These are phyloP conservation scores for Phaeotremella fagi DNA, from an alignment of 768 basidiomycete species.

Conservation along the genomic window DNA sequence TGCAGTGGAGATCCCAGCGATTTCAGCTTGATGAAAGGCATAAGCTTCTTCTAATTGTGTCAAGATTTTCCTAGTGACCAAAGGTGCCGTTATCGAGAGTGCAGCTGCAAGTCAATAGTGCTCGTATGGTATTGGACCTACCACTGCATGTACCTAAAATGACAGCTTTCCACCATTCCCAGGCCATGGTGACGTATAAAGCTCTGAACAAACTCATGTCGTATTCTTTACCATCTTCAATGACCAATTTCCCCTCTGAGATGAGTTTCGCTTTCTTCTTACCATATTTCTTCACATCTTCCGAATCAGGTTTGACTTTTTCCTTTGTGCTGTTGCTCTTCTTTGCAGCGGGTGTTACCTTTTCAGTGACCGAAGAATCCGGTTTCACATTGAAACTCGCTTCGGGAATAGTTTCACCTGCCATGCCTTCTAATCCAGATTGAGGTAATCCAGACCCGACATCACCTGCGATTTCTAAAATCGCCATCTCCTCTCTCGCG, in stretches of 20 bases:
- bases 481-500: neutral
- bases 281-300: slow-evolving; percentile 4
- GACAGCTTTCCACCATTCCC: slow-evolving; percentile 18
- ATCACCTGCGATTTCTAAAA: neutral
- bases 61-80: slow-evolving; percentile 21
- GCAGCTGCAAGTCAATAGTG: slow-evolving; percentile 51
- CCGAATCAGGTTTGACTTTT: neutral
- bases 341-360: neutral
- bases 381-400: neutral
- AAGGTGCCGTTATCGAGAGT: slow-evolving; percentile 18
- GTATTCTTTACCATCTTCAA: slow-evolving; percentile 30
- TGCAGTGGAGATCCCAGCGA: slow-evolving; percentile 7
- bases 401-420: neutral
- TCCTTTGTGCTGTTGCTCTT: slow-evolving; percentile 1
- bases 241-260: slow-evolving; percentile 15
- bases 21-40: slow-evolving; percentile 48
- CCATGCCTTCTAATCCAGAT: neutral
- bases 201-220: slow-evolving; percentile 33
- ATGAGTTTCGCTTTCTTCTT: slow-evolving; percentile 29
- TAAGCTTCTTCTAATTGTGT: slow-evolving; percentile 12
- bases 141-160: neutral
- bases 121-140: slow-evolving; percentile 49
- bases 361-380: neutral
- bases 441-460: neutral
- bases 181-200: slow-evolving; percentile 13